phyloP scores from a whole-genome alignment of 768 basidiomycete species.

The Leccinum ochraceum region DNA sequence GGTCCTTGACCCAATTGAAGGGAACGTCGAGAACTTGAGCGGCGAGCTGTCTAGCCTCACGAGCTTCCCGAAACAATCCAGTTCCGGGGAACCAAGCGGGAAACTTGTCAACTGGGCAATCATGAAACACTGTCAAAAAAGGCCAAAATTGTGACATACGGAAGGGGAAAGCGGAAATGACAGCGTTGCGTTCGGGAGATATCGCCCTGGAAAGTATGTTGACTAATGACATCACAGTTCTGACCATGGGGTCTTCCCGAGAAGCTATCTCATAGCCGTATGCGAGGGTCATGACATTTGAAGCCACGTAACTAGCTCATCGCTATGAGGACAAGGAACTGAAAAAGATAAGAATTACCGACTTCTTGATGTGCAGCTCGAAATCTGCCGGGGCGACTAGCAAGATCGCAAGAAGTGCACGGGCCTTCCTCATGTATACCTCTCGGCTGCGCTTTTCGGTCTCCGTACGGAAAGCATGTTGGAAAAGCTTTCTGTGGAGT shows the following conservation, averaged over 20 bases:
- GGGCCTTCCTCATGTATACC: constrained; percentile 22
- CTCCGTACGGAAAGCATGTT: constrained; percentile 28
- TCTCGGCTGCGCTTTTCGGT: constrained; percentile 19
- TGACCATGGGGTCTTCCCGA: constrained; percentile 25
- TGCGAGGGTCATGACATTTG: constrained; percentile 27
- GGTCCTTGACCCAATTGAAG: constrained; percentile 27
- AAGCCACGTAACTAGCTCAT: constrained; percentile 23
- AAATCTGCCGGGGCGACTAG: constrained; percentile 26
- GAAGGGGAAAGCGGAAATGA: constrained; percentile 25
- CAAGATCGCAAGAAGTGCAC: constrained; percentile 22
- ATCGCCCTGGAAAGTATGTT: constrained; percentile 23
- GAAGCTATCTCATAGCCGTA: constrained; percentile 26
- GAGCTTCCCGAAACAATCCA: constrained; percentile 21
- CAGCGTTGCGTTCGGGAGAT: constrained; percentile 20
- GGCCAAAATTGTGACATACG: constrained; percentile 12
- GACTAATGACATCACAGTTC: constrained; percentile 17
- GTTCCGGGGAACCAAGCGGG: constrained; percentile 29
- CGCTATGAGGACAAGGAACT: neutral
- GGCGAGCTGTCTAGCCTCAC: constrained; percentile 15
- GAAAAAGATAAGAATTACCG: neutral
- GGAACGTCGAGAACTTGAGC: constrained; percentile 23
- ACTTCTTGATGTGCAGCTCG: constrained; percentile 27
- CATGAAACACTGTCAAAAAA: neutral
- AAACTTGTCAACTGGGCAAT: constrained; percentile 18
- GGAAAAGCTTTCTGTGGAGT: constrained; percentile 32